Base-by-base conservation (phyloP, 345 rosid species). In the Physaria fendleri region DNA sequence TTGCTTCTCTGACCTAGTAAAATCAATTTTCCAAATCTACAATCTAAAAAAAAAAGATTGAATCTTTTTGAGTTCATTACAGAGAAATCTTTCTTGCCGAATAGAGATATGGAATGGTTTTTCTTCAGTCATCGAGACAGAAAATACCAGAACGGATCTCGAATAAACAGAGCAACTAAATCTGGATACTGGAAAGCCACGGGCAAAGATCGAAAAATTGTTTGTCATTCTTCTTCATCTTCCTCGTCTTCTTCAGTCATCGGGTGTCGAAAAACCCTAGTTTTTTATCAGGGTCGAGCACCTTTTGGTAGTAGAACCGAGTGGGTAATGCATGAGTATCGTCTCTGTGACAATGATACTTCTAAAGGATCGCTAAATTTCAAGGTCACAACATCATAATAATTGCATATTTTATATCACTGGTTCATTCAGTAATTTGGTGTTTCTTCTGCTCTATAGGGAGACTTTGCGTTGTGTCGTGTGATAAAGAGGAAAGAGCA, bases 151-250 rank as follows among this genome's bases (percentile, higher is more conserved):
- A 92, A 85, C 59, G 95, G 93, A 16, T 84, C 82, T 4, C 67
- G 93, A 66, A 80, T 93, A 21, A 92, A 92, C 42, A 64, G 96
- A 73, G 95, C 96, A 63, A 92, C 98, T 44, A 81, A 77, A 66
- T 80, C 90, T 41, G 95, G 98, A 29, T 87, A 91, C 53, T 91
- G 94, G 98, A 87, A 91, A 71, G 98, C 98, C 33, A 87, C 95
- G 0, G 96, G 98, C 2, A 92, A 88, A 77, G 92, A 85, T 79
- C 52, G 87, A 48, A 78, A 82, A 78, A 74, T 88, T 13, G 76
- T 64, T 17, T 84, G 90, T 47, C 83, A 78, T 33, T 41, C 71
- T 29, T 78, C 94, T 27, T 27, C 60, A 0, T 43, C 48, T 14
- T 56, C 59, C 3, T 45, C 21, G 5, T 32, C 63, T 65, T 78